Evolutionary conservation across 208 protist species (phyloP).

Genomic region (Acanthamoeba healyi): DNA sequence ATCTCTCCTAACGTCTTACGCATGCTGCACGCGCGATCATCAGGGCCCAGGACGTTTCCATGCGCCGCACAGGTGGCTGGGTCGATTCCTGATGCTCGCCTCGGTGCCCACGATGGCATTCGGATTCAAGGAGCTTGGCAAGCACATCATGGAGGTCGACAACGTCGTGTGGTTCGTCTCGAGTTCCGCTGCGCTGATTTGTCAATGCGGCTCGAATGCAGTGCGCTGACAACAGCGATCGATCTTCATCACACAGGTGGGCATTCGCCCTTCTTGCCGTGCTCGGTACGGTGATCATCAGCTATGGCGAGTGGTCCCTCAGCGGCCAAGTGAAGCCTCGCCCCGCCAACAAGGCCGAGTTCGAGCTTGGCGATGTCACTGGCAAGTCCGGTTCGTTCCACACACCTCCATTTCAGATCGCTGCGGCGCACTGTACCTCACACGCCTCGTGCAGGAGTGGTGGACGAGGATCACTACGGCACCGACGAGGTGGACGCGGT

Average conservation of each 20-base stretch:
- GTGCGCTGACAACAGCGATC: not conserved
- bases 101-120: slow-evolving; percentile 35
- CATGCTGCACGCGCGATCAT: not conserved
- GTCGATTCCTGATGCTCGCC: slow-evolving; percentile 52
- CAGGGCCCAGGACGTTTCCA: slow-evolving; percentile 41
- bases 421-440: not conserved
- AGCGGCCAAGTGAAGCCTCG: slow-evolving; percentile 5
- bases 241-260: not conserved
- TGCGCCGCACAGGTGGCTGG: slow-evolving; percentile 49
- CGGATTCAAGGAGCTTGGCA: slow-evolving; percentile 60
- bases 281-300: not conserved
- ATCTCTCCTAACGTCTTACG: not conserved
- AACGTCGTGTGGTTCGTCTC: slow-evolving; percentile 12
- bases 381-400: not conserved
- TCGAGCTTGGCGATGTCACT: slow-evolving; percentile 11
- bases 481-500: slow-evolving; percentile 16
- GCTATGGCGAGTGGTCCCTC: slow-evolving; percentile 56
- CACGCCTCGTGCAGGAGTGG: not conserved
- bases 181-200: not conserved
- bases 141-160: slow-evolving; percentile 44
- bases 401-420: not conserved
- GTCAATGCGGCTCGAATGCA: not conserved
- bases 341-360: not conserved
- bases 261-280: slow-evolving; percentile 3
- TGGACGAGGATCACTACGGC: slow-evolving; percentile 14